Evolutionary conservation across 257 asterid genomes (phyloP), one percentile per base, ranked within the genome.

Genomic region (Petunia secreta): DNA sequence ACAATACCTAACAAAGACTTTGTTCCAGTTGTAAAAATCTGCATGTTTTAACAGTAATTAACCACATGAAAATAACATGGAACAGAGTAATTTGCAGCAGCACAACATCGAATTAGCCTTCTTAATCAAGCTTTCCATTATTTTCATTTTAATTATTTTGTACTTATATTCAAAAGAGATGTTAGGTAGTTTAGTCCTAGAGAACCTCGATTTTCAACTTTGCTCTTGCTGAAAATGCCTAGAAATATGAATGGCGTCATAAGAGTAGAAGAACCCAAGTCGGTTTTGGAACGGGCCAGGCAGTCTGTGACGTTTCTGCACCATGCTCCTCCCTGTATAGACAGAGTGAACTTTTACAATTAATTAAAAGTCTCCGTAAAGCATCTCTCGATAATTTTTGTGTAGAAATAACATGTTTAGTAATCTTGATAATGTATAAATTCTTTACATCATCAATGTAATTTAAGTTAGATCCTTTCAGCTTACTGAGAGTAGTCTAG

Each of bases 1-100:
- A 75, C 80, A 75, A 44, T 57, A 75, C 36, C 53, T 57, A 37
- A 57, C 66, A 57, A 75, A 57, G 39, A 75, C 68, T 38, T 75
- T 75, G 37, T 75, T 75, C 80, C 80, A 75, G 8, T 75, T 59
- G 53, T 54, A 75, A 43, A 75, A 75, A n/a, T 75, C 68, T 75
- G 53, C 52, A 75, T 39, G 52, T 46, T 46, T 16, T 69, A 25
- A 16, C 58, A 9, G 46, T 16, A 44, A 69, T 4, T 44, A 68
- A 68, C n/a, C 4, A 25, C 16, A 68, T 43, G 16, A 44, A 43
- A 2, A 55, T 11, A 14, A 14, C 13, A 1, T 55, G 4, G 34
- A 15, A 55, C 60, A 55, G 25, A 50, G 25, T 14, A 11, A 55
- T 55, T 55, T 55, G 60, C 60, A 55, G 1, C 59, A 46, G 1